Evolutionary conservation across 2,329 filamentous ascomycete genomes (phyloP).

Genomic region (Colletotrichum destructivum): DNA sequence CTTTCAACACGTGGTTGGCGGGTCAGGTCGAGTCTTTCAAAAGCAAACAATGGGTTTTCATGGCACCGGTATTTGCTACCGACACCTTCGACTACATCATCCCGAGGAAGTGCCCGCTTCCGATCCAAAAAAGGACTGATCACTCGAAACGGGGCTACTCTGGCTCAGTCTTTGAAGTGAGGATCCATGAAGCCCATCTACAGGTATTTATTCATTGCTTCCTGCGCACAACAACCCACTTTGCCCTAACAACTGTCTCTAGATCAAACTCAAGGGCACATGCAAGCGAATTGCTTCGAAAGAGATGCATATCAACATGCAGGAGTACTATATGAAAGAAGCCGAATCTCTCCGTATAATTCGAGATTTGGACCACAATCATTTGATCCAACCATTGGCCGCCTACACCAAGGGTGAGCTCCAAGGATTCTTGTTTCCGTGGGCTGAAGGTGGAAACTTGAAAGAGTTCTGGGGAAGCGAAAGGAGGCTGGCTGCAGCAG

Average conservation of each 20-base stretch:
- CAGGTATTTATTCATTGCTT: not conserved
- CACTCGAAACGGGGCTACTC: not conserved
- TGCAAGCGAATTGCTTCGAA: slow-evolving; percentile 2
- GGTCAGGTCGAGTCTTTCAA: too few relatives aligned
- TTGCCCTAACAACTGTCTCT: not conserved
- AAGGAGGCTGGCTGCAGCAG: not conserved
- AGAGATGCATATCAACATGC: not conserved
- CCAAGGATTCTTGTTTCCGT: not conserved
- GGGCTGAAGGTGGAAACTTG: slow-evolving; percentile 8
- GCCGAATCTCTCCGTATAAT: not conserved
- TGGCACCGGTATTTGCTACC: not conserved
- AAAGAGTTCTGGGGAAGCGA: slow-evolving; percentile 1
- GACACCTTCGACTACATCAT: not conserved
- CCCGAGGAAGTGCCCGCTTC: not conserved
- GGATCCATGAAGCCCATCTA: slow-evolving; percentile 4
- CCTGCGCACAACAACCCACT: not conserved
- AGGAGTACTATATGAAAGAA: slow-evolving; percentile 5
- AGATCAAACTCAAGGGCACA: not conserved
- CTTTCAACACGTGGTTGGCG: too few relatives aligned
- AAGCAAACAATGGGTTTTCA: too few relatives aligned
- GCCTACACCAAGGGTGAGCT: not conserved
- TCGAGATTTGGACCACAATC: not conserved
- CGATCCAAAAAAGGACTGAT: not conserved
- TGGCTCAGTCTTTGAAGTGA: not conserved
- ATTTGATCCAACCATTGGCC: slow-evolving; percentile 4